Evolutionary conservation across 257 asterid genomes (phyloP).

Genomic region (Avicennia marina): DNA sequence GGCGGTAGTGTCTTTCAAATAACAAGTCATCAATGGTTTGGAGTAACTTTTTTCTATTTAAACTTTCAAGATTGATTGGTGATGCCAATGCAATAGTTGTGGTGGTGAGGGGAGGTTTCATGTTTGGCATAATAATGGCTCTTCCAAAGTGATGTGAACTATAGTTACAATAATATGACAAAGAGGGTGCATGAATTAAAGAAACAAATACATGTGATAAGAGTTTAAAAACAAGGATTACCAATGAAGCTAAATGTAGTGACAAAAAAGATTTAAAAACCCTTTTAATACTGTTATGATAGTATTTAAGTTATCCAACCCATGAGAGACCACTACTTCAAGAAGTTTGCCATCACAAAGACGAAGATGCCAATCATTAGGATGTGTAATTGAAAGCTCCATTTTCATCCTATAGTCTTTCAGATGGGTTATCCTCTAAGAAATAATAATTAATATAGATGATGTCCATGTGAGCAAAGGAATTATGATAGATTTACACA

Average conservation of each 20-base stretch:
- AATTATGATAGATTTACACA: background rate
- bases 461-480: slow-evolving; percentile 32
- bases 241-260: background rate
- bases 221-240: background rate
- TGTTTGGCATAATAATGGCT: slow-evolving; percentile 94
- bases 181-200: background rate
- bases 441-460: slow-evolving; percentile 19
- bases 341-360: slow-evolving; percentile 95
- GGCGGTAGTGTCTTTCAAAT: slow-evolving; percentile 77
- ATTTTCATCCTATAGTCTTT: slow-evolving; percentile 34
- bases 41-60: slow-evolving; percentile 53
- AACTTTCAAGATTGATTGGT: slow-evolving; percentile 60
- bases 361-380: slow-evolving; percentile 99
- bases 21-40: slow-evolving; percentile 93
- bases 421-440: slow-evolving; percentile 25
- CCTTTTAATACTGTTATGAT: background rate
- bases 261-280: background rate
- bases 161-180: slow-evolving; percentile 16
- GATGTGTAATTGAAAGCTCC: slow-evolving; percentile 76
- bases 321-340: slow-evolving; percentile 69
- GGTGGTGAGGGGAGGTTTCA: slow-evolving; percentile 88
- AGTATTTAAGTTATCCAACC: slow-evolving; percentile 29
- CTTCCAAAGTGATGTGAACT: slow-evolving; percentile 82
- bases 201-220: background rate
- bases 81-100: slow-evolving; percentile 75